Evolutionary conservation across 805 yeast species (phyloP).

Genomic region (Diddensiella santjacobensis): DNA sequence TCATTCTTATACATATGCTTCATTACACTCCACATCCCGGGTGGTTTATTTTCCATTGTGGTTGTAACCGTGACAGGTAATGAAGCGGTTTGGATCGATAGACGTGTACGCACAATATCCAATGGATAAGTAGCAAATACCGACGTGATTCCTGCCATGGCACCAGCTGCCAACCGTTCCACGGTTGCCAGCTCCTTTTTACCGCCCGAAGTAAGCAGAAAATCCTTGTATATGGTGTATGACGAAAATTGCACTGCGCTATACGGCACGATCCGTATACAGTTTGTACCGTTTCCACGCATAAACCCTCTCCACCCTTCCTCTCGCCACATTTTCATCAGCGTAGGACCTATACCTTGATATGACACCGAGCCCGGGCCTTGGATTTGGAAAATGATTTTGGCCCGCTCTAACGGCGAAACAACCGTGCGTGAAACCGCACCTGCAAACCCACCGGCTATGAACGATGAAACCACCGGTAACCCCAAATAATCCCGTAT

Average conservation of each 20-base stretch:
- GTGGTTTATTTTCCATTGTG: slow-evolving; percentile 44
- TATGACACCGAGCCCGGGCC: slow-evolving; percentile 48
- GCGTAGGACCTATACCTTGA: slow-evolving; percentile 72
- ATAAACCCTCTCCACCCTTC: slow-evolving; percentile 91
- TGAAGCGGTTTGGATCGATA: slow-evolving; percentile 84
- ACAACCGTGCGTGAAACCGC: slow-evolving; percentile 91
- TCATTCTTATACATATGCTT: slow-evolving; percentile 61
- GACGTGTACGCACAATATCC: slow-evolving; percentile 84
- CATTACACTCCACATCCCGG: slow-evolving; percentile 64
- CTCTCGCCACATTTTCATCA: slow-evolving; percentile 73
- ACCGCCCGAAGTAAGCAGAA: slow-evolving; percentile 34
- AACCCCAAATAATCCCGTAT: slow-evolving; percentile 11
- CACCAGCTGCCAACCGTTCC: slow-evolving; percentile 66
- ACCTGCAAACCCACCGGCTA: slow-evolving; percentile 96
- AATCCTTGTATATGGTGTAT: slow-evolving; percentile 53
- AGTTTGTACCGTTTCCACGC: slow-evolving; percentile 87
- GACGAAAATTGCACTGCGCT: slow-evolving; percentile 91
- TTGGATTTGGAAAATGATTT: slow-evolving; percentile 86
- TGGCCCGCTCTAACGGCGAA: slow-evolving; percentile 92
- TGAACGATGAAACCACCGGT: slow-evolving; percentile 63
- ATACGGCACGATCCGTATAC: slow-evolving; percentile 87
- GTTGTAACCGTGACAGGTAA: slow-evolving; percentile 16
- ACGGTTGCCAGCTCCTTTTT: not conserved
- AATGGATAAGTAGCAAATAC: slow-evolving; percentile 87
- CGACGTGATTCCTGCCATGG: slow-evolving; percentile 72